Base-by-base conservation (phyloP, 305 asterid species). In the Lippia alba region DNA sequence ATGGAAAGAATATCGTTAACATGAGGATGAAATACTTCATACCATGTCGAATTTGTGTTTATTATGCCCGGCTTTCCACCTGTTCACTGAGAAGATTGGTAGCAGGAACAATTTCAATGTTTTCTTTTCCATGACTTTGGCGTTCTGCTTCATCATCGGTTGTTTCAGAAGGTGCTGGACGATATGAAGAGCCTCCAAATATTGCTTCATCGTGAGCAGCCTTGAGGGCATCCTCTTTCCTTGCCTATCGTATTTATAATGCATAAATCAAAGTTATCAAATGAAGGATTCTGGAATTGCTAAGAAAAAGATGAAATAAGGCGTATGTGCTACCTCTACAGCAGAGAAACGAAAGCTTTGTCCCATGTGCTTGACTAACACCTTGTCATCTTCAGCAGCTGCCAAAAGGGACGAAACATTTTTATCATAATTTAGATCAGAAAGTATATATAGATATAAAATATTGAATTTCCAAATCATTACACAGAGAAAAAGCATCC, bases 171-270 rank as follows among this genome's bases (percentile, higher is more conserved):
- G 80, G 79, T 15, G 64, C 76, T 50, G 89, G 75, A 24, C 30
- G 30, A 76, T 73, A 71, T 54, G 89, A 79, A 56, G 92, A 76
- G 70, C 81, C 90, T 66, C 98, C 96, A 77, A 92, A 92, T 81
- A 90, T 92, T 12, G 96, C 96, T 66, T 85, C 85, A 53, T 92
- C 98, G n/a, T 92, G 98, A 57, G 88, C 92, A 67, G 86, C 84
- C 85, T 78, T 87, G 72, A 88, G 76, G 53, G 77, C 74, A 62
- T 85, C 90, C 79, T 92, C 96, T 74, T 74, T 88, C 76, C 82
- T 91, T 15, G 92, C 83, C 96, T 92, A 54, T 36, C 41, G 59
- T 56, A 55, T 55, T 6, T 3, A 24, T 24, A 18, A 66, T 69
- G 70, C 61, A 61, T 53, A 20, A 44, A 56, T 33, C 10, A 65